A percentile compares a stretch with the other conserved stretches of the same genome.
phyloP scores from a whole-genome alignment of 805 yeast species.

The Brettanomyces custersianus region DNA sequence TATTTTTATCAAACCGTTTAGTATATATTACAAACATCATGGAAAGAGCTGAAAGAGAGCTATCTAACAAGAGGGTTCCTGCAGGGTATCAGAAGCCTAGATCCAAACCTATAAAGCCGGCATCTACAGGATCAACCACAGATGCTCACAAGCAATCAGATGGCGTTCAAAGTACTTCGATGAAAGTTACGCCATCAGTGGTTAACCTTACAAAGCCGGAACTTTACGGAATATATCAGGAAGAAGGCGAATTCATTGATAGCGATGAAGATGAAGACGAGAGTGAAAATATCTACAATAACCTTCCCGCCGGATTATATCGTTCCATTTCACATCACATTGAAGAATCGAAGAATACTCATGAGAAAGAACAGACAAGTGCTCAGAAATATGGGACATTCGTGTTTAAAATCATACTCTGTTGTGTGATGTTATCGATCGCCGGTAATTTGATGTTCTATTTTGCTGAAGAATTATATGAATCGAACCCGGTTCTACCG shows the following conservation, averaged over 20 bases:
- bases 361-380: background rate
- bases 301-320: slow-evolving; percentile 4
- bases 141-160: background rate
- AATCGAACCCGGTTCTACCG: slow-evolving; percentile 1
- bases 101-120: background rate
- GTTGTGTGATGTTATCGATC: background rate
- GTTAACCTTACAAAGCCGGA: slow-evolving; percentile 19
- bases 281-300: slow-evolving; percentile 11
- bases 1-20: too few relatives aligned
- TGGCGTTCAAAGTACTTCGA: background rate
- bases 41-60: slow-evolving; percentile 1
- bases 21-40: background rate
- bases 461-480: slow-evolving; percentile 1
- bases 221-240: slow-evolving; percentile 20
- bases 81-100: background rate
- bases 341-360: slow-evolving; percentile 3
- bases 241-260: slow-evolving; percentile 10
- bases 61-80: slow-evolving; percentile 1
- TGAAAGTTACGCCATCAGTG: slow-evolving; percentile 2
- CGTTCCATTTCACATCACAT: slow-evolving; percentile 4
- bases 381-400: background rate
- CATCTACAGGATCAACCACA: background rate
- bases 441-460: slow-evolving; percentile 3
- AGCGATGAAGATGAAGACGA: slow-evolving; percentile 14
- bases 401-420: background rate